Evolutionary conservation across 2,329 filamentous ascomycete genomes (phyloP).

Genomic region (Diplocarpon rosae): DNA sequence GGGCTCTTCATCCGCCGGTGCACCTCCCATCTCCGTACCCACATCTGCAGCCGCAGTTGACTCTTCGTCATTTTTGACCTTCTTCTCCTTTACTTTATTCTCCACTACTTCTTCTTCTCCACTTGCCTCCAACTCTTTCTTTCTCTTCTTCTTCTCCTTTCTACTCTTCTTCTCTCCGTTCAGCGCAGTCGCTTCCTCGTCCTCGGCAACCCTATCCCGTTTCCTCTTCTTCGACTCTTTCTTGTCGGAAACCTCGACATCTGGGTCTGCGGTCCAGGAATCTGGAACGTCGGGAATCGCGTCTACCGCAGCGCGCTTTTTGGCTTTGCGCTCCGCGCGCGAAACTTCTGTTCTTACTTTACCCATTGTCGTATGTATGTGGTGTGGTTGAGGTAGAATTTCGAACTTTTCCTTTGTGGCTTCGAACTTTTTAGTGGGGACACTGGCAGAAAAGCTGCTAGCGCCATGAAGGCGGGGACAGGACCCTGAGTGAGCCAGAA

Average conservation of each 20-base stretch:
- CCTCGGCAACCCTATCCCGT: constrained; percentile 11
- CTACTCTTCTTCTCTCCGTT: constrained; percentile 15
- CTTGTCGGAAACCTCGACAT: constrained; percentile 10
- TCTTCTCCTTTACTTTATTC: constrained; percentile 9
- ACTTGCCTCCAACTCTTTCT: constrained; percentile 6
- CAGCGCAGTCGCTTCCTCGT: constrained; percentile 6
- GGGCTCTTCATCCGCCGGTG: constrained; percentile 10
- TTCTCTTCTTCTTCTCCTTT: constrained; percentile 15
- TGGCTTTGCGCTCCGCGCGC: constrained; percentile 27
- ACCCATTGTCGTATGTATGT: constrained; percentile 14
- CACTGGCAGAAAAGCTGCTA: too few relatives aligned
- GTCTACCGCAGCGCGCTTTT: constrained; percentile 26
- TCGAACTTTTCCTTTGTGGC: constrained; percentile 11
- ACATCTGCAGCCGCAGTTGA: background rate
- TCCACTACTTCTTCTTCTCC: constrained; percentile 15
- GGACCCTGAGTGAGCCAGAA: too few relatives aligned
- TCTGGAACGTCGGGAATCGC: constrained; percentile 27
- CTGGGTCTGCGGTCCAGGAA: constrained; percentile 22
- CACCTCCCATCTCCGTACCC: constrained; percentile 10
- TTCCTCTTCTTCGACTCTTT: constrained; percentile 18
- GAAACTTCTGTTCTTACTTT: constrained; percentile 19
- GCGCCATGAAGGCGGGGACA: too few relatives aligned
- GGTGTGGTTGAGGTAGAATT: too few relatives aligned
- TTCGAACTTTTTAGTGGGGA: too few relatives aligned
- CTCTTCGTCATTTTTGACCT: constrained; percentile 11